These are phyloP conservation scores for Albizia julibrissin DNA, from an alignment of 306 rosid species.

Conservation along the genomic window DNA sequence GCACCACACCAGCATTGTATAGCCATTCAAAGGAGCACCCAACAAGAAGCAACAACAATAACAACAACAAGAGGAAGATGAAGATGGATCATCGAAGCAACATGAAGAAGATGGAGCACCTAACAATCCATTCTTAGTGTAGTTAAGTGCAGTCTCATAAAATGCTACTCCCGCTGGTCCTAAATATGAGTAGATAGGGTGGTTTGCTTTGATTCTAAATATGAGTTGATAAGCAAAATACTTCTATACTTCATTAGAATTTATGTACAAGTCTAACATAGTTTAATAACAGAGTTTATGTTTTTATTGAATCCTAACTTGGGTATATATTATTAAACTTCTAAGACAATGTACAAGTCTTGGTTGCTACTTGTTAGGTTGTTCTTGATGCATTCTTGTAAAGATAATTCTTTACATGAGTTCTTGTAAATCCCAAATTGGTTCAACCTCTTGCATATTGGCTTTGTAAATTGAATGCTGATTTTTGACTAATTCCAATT, in stretches of 20 bases:
- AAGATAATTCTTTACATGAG: too few species aligned
- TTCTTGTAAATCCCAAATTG: too few species aligned
- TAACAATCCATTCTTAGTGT: neutral
- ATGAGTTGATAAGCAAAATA: neutral
- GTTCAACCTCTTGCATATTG: too few species aligned
- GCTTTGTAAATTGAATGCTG: too few species aligned
- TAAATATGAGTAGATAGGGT: neutral
- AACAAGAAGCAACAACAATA: constrained; percentile 36
- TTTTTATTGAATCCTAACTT: too few species aligned
- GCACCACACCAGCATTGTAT: constrained; percentile 86
- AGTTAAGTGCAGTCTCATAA: neutral
- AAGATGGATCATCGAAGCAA: constrained; percentile 39
- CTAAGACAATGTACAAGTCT: too few species aligned
- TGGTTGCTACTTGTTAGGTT: too few species aligned
- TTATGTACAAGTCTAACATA: neutral
- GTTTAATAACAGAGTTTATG: too few species aligned
- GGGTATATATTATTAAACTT: too few species aligned
- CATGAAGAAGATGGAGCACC: neutral
- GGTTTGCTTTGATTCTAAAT: too few species aligned
- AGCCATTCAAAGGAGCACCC: constrained; percentile 59
- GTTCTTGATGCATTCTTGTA: too few species aligned
- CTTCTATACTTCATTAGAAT: neutral
- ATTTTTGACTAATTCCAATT: too few species aligned
- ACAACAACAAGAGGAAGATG: constrained; percentile 53
- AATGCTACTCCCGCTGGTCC: neutral